These are phyloP conservation scores for Aechmea fasciata DNA, from an alignment of 176 grass and related monocot species.

Conservation along the genomic window DNA sequence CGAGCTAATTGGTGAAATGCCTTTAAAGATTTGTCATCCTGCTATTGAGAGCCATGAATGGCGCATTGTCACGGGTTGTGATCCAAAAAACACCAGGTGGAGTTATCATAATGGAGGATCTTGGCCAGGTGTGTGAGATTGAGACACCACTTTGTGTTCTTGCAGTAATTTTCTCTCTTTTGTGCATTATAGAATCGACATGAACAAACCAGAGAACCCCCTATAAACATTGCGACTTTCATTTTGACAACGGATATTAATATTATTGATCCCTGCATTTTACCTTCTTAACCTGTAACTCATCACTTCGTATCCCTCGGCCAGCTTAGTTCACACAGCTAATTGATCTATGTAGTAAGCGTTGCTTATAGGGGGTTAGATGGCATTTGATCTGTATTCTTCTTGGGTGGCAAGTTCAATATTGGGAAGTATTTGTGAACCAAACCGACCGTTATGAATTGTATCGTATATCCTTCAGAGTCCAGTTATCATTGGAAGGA, in stretches of 20 bases:
- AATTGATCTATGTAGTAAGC: no score
- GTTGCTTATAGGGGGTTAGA: no score
- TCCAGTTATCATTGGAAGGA: no score
- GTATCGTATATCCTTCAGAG: no score
- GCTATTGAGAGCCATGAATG: conserved; percentile 73
- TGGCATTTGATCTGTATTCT: no score
- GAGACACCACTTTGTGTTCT: background rate
- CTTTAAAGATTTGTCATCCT: conserved; percentile 85
- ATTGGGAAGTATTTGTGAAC: no score
- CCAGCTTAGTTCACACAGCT: no score
- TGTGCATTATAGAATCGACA: background rate
- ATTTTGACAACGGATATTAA: background rate
- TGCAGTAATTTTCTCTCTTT: background rate
- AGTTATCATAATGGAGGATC: conserved; percentile 96
- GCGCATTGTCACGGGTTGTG: conserved; percentile 71
- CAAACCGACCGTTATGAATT: no score
- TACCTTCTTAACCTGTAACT: no score
- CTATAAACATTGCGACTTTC: background rate
- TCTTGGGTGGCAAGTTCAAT: no score
- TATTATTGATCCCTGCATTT: background rate
- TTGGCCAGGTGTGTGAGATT: conserved; percentile 50
- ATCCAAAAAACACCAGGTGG: conserved; percentile 93
- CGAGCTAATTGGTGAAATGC: conserved; percentile 79
- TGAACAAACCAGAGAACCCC: background rate
- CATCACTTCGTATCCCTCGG: no score